Evolutionary conservation across 805 yeast genomes (phyloP).

Genomic region (Metschnikowia orientalis): DNA sequence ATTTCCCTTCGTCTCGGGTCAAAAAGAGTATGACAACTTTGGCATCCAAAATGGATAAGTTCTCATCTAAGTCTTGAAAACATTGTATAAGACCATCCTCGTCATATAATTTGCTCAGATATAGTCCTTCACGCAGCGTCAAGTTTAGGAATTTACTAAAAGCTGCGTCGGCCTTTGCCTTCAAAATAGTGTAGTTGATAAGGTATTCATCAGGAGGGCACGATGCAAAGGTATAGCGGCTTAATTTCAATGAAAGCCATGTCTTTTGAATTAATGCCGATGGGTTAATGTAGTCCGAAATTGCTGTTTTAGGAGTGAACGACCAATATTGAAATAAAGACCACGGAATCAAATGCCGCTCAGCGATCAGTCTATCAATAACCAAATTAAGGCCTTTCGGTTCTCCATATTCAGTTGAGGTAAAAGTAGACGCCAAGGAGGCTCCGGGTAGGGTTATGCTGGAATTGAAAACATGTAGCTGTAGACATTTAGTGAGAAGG

Average conservation of each 20-base stretch:
- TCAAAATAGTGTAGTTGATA: constrained; percentile 13
- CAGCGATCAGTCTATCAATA: constrained; percentile 23
- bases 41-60: constrained; percentile 23
- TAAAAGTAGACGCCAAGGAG: constrained; percentile 5
- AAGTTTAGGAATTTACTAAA: constrained; percentile 1
- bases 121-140: constrained; percentile 12
- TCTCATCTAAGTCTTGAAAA: constrained; percentile 6
- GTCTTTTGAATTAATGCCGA: constrained; percentile 6
- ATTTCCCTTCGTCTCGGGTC: constrained; percentile 21
- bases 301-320: background rate
- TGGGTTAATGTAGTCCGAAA: constrained; percentile 12
- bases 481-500: constrained; percentile 17
- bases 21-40: constrained; percentile 25
- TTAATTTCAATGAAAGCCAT: constrained; percentile 2
- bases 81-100: constrained; percentile 10
- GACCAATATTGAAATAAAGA: constrained; percentile 10
- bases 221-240: constrained; percentile 2
- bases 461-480: constrained; percentile 11
- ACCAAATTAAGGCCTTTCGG: constrained; percentile 27
- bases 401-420: constrained; percentile 22
- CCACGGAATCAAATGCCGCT: constrained; percentile 12
- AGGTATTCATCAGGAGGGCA: constrained; percentile 18
- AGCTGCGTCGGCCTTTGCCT: constrained; percentile 3
- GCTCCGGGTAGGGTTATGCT: constrained; percentile 22
- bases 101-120: constrained; percentile 17